Evolutionary conservation across 495 filamentous ascomycete genomes (phyloP).

Genomic region (Darksidea phi): DNA sequence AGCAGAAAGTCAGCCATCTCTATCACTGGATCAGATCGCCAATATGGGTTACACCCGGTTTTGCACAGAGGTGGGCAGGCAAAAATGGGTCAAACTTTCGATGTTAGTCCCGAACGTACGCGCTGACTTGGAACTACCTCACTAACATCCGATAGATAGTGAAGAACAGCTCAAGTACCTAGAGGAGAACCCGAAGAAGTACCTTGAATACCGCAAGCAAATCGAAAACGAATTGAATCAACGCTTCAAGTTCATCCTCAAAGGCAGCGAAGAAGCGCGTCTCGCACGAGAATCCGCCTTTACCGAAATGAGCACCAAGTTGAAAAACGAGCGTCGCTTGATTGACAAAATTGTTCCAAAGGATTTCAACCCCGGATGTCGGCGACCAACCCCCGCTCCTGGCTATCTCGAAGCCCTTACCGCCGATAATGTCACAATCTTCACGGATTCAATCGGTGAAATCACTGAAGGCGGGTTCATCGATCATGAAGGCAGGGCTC

Average conservation of each 20-base stretch:
- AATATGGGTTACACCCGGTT: slow-evolving; percentile 46
- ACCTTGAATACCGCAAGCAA: slow-evolving; percentile 46
- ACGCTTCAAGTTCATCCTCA: slow-evolving; percentile 48
- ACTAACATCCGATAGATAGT: slow-evolving; percentile 30
- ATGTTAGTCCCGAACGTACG: slow-evolving; percentile 26
- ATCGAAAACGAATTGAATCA: slow-evolving; percentile 50
- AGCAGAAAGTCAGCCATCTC: slow-evolving; percentile 37
- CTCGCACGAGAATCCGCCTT: slow-evolving; percentile 38
- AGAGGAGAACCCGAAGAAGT: slow-evolving; percentile 40
- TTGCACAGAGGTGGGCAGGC: slow-evolving; percentile 43
- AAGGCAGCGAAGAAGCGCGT: slow-evolving; percentile 40
- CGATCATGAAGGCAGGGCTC: slow-evolving; percentile 38
- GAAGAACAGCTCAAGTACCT: slow-evolving; percentile 40
- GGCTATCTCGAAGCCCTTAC: slow-evolving; percentile 45
- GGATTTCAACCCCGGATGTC: slow-evolving; percentile 43
- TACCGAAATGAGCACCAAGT: slow-evolving; percentile 41
- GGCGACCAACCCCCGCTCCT: slow-evolving; percentile 42
- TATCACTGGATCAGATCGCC: slow-evolving; percentile 44
- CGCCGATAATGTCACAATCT: slow-evolving; percentile 39
- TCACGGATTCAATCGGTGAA: slow-evolving; percentile 39
- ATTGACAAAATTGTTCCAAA: too few relatives aligned
- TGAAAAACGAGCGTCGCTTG: slow-evolving; percentile 24
- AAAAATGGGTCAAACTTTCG: slow-evolving; percentile 43
- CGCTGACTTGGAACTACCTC: neutral
- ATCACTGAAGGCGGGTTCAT: slow-evolving; percentile 40